A percentile compares a stretch with the other conserved stretches of the same genome.
Conservation (phyloP, 371 early-diverging fungal species). For the Mortierella sp. region DNA sequence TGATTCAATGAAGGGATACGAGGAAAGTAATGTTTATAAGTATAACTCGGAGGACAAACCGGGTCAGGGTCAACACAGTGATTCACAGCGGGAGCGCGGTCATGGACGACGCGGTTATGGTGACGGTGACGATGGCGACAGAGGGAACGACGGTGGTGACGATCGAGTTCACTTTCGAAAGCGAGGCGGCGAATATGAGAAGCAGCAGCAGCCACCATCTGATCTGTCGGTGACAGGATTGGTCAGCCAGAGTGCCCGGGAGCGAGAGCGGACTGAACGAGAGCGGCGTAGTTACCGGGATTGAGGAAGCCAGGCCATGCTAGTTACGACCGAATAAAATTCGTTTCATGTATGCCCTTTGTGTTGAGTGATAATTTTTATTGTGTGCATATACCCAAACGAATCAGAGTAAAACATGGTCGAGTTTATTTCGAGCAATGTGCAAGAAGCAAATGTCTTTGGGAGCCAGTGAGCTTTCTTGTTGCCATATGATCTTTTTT, state of each 20-base stretch:
- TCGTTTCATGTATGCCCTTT: not conserved
- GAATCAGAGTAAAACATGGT: too few species aligned
- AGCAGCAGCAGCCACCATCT: not conserved
- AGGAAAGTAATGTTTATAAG: slow-evolving; percentile 8
- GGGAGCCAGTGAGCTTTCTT: too few species aligned
- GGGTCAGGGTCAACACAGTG: slow-evolving; percentile 7
- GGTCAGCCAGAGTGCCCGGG: slow-evolving; percentile 45
- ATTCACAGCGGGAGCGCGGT: not conserved
- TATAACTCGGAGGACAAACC: slow-evolving; percentile 5
- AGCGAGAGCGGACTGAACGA: slow-evolving; percentile 36
- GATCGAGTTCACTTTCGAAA: slow-evolving; percentile 15
- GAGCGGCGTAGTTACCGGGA: slow-evolving; percentile 30
- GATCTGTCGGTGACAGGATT: slow-evolving; percentile 37
- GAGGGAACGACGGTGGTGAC: not conserved
- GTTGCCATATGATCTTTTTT: too few species aligned
- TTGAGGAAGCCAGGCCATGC: not conserved
- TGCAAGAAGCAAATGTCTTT: too few species aligned
- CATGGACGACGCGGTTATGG: slow-evolving; percentile 27
- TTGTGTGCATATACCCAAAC: too few species aligned
- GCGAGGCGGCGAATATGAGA: not conserved
- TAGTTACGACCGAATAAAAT: not conserved
- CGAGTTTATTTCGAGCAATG: too few species aligned
- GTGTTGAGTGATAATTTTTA: not conserved
- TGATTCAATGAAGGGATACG: not conserved
- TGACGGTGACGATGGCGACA: slow-evolving; percentile 5